A percentile compares a stretch with the other conserved stretches of the same genome.
phyloP scores from a whole-genome alignment of 176 grass and related monocot species.

The Aegilops bicornis region DNA sequence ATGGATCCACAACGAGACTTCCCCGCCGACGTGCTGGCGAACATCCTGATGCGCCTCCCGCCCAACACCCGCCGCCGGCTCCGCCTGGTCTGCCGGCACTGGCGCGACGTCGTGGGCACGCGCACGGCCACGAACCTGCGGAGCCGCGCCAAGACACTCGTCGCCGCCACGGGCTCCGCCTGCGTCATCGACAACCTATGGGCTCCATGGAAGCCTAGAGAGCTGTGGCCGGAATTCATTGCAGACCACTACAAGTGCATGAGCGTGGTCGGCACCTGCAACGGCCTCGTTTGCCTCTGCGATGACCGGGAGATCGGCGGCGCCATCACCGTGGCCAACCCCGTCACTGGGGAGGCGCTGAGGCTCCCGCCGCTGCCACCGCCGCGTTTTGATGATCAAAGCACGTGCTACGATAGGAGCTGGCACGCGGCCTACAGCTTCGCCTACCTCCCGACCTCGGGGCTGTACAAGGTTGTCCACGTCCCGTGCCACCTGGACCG shows the following conservation, averaged over 20 bases:
- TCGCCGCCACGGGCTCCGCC: background rate
- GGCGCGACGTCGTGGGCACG: background rate
- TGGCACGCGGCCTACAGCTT: background rate
- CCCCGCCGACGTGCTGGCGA: background rate
- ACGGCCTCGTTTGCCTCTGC: constrained; percentile 22
- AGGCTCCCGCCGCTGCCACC: background rate
- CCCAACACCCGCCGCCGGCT: background rate
- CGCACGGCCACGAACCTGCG: background rate
- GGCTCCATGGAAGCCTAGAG: too few species aligned
- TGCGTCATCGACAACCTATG: background rate
- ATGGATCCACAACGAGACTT: background rate
- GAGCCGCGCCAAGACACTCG: background rate
- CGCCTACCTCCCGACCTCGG: background rate
- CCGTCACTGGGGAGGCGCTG: background rate
- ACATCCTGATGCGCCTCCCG: constrained; percentile 3
- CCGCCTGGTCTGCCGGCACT: background rate
- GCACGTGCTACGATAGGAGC: background rate
- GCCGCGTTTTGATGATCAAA: too few species aligned
- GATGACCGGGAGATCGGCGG: background rate
- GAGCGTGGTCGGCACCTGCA: background rate
- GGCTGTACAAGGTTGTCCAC: background rate
- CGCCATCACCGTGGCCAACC: background rate
- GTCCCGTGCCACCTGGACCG: background rate
- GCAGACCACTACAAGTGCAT: background rate
- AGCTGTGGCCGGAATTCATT: too few species aligned